Conservation (phyloP, 306 rosid species). For the Begonia masoniana region DNA sequence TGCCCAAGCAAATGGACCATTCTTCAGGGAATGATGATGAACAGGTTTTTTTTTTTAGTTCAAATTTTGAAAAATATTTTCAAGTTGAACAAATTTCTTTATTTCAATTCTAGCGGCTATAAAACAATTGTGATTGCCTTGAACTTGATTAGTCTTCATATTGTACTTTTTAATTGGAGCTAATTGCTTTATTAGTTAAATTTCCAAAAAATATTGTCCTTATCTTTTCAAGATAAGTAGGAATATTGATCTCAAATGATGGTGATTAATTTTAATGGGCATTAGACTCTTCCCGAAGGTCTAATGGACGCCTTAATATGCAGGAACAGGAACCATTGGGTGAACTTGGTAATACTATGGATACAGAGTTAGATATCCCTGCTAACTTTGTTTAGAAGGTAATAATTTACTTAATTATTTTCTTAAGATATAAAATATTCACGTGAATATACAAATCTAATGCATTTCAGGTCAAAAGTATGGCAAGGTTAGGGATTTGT, state of each 20-base stretch:
- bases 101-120: too few species aligned
- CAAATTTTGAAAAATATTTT: background rate
- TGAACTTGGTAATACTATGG: constrained; percentile 72
- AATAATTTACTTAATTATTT: constrained; percentile 10
- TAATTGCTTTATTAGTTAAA: too few species aligned
- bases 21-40: constrained; percentile 27
- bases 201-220: too few species aligned
- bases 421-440: too few species aligned
- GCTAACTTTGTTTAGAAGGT: constrained; percentile 80
- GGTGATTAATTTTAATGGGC: background rate
- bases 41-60: constrained; percentile 35
- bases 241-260: too few species aligned
- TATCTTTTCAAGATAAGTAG: too few species aligned
- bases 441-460: too few species aligned
- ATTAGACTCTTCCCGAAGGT: background rate
- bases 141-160: too few species aligned
- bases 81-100: too few species aligned
- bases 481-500: constrained; percentile 24
- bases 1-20: constrained; percentile 31
- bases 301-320: constrained; percentile 9
- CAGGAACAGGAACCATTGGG: constrained; percentile 58
- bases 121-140: too few species aligned
- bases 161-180: too few species aligned
- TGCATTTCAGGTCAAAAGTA: background rate
- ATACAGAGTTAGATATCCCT: constrained; percentile 68